Conservation (phyloP, 129 eudicot genomes). For the Flaveria sonorensis region DNA sequence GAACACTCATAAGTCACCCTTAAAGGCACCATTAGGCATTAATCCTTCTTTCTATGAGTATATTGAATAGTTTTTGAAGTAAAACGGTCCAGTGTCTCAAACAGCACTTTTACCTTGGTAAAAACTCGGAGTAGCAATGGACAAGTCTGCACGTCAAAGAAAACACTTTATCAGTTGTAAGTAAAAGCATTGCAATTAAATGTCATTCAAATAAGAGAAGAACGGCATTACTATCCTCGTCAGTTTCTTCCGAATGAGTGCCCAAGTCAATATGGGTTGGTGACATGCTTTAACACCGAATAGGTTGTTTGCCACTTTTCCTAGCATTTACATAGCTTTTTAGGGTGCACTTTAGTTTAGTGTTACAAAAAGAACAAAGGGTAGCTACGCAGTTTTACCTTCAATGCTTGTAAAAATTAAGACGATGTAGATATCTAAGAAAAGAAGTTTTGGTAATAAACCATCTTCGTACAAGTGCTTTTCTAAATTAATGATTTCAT, state of each 20-base stretch:
- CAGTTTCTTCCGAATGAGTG: neutral
- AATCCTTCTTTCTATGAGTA: neutral
- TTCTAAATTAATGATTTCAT: neutral
- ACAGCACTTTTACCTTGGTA: slow-evolving; percentile 62
- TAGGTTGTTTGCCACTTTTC: neutral
- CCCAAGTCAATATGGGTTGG: neutral
- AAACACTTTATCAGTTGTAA: slow-evolving; percentile 21
- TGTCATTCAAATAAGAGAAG: slow-evolving; percentile 12
- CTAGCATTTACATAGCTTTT: neutral
- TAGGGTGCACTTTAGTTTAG: neutral
- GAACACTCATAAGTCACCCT: neutral
- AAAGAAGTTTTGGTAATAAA: neutral
- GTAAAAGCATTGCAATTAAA: slow-evolving; percentile 10
- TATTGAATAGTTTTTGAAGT: neutral
- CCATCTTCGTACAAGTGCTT: neutral
- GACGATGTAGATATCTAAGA: neutral
- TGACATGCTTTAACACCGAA: neutral
- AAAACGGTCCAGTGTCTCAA: neutral
- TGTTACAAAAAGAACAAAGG: neutral
- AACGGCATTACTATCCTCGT: neutral
- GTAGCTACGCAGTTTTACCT: neutral
- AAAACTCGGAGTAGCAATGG: slow-evolving; percentile 92
- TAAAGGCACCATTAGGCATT: neutral
- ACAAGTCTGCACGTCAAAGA: slow-evolving; percentile 68
- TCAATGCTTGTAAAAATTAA: neutral